Conservation (phyloP, 768 basidiomycete species). For the Tephrocybe sp. region DNA sequence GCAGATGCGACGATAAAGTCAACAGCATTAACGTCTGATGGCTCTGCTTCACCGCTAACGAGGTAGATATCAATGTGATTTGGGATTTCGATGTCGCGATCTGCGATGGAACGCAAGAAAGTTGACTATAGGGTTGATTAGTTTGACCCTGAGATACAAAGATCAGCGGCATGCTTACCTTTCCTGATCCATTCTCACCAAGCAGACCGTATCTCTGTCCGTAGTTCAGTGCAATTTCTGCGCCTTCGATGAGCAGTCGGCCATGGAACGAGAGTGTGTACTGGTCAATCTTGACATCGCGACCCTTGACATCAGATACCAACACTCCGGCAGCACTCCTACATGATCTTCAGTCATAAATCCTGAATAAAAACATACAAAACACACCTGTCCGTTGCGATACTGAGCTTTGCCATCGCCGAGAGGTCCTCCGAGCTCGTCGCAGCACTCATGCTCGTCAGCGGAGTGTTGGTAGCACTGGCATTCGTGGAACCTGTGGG, state of each 20-base stretch:
- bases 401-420: slow-evolving; percentile 84
- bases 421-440: slow-evolving; percentile 77
- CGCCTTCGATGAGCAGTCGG: slow-evolving; percentile 68
- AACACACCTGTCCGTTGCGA: slow-evolving; percentile 85
- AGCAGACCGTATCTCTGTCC: slow-evolving; percentile 93
- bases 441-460: slow-evolving; percentile 80
- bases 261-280: slow-evolving; percentile 98
- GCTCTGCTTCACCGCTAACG: slow-evolving; percentile 93
- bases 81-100: slow-evolving; percentile 94
- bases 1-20: slow-evolving; percentile 96
- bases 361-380: background rate
- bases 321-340: slow-evolving; percentile 92
- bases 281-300: slow-evolving; percentile 96
- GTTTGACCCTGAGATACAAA: background rate
- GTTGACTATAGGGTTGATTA: slow-evolving; percentile 62
- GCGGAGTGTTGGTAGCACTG: slow-evolving; percentile 68
- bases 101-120: slow-evolving; percentile 92
- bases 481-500: slow-evolving; percentile 67
- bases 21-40: slow-evolving; percentile 91
- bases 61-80: slow-evolving; percentile 97
- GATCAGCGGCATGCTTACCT: slow-evolving; percentile 49
- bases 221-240: slow-evolving; percentile 68
- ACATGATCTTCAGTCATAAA: slow-evolving; percentile 6
- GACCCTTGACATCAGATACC: slow-evolving; percentile 86
- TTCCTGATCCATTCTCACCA: slow-evolving; percentile 98